Evolutionary conservation across 257 asterid genomes (phyloP), one percentile per base, ranked within the genome.

Genomic region (Datura wrightii): DNA sequence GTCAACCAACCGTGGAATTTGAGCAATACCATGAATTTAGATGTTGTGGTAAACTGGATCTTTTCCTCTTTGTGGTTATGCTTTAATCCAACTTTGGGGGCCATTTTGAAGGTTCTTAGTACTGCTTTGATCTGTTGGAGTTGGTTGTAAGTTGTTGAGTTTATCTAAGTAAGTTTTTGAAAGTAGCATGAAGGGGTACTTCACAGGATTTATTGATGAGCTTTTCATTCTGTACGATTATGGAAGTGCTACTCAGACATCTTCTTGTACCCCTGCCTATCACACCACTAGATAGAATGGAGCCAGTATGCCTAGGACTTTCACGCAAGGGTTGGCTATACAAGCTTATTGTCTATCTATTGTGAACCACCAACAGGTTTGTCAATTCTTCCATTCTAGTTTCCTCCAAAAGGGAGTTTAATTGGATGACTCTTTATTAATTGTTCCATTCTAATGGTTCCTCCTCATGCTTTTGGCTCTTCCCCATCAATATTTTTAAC

Each of bases 311-410:
- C 16, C 59, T 48, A n/a, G n/a, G 48, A 13, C 81, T 14, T 24
- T 76, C 62, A 48, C 2, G 44, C 34, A 50, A 13, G 13, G 60
- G 24, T 76, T 76, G 44, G 60, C n/a, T 74, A 24, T 24, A 74
- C 42, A 74, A 74, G 44, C 80, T 74, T 74, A 31, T 74, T 74
- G 24, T 74, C 60, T 48, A 48, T 54, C 24, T 74, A 15, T 24
- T 6, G 80, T 34, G 55, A 48, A 74, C 80, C 59, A 48, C 37
- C 9, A 48, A 48, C 60, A 74, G 42, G 36, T 74, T 74, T 54
- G 36, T 69, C 81, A 48, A 50, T 37, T 48, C 7, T 74, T 46
- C 81, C 44, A 74, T 48, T 74, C 44, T 48, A 6, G 6, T 48
- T 24, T 74, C 55, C 44, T 11, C 14, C 11, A 14, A 48, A 74